Evolutionary conservation across 2,329 filamentous ascomycete species (phyloP).

Genomic region (Ceratocystis cubensis): DNA sequence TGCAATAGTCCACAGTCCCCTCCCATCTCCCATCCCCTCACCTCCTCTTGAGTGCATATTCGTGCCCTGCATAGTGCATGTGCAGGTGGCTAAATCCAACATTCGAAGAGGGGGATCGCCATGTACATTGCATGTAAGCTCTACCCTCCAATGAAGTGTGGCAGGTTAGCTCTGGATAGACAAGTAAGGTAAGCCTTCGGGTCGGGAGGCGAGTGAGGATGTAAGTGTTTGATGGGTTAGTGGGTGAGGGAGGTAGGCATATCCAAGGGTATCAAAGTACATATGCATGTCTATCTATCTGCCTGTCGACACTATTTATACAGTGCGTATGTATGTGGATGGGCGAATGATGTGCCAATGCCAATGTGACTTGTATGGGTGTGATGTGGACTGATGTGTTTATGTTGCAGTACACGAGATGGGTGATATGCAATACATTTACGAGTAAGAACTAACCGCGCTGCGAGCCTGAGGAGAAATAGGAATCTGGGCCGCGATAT

Average conservation of each 20-base stretch:
- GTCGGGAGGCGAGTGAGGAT: not conserved
- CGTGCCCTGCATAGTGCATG: constrained; percentile 7
- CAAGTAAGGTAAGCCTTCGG: not conserved
- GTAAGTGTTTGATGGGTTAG: not conserved
- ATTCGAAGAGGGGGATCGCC: not conserved
- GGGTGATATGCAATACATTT: not conserved
- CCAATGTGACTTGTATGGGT: not conserved
- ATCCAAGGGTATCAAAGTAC: not conserved
- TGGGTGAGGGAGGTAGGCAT: not conserved
- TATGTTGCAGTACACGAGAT: not conserved
- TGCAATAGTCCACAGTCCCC: not conserved
- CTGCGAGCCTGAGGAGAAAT: not conserved
- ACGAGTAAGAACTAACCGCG: not conserved
- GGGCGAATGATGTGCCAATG: not conserved
- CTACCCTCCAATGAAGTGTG: not conserved
- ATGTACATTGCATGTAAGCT: not conserved
- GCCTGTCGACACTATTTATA: not conserved
- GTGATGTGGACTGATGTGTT: not conserved
- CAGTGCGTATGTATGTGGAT: not conserved
- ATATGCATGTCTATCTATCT: not conserved
- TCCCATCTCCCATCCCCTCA: not conserved
- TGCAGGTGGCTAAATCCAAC: not conserved
- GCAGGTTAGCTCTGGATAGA: not conserved
- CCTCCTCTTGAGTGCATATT: constrained; percentile 7
- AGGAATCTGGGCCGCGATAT: too few species aligned